phyloP scores from a whole-genome alignment of 768 basidiomycete genomes.

The Lactifluus piperatus region DNA sequence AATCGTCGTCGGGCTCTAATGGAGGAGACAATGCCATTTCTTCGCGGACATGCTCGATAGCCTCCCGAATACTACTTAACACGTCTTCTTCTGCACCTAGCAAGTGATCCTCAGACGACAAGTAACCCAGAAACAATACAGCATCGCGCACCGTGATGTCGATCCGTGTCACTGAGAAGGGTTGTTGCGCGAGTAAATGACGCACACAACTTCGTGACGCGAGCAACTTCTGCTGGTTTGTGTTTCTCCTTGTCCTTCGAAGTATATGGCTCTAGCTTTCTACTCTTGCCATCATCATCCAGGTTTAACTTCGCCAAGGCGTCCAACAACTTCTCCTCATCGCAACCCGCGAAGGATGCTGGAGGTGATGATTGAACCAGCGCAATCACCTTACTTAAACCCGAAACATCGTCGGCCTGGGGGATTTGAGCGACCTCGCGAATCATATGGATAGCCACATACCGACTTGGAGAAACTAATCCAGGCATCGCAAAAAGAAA shows the following conservation, averaged over 20 bases:
- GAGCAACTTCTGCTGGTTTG: neutral
- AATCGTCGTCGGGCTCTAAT: conserved; percentile 28
- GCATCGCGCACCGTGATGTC: conserved; percentile 6
- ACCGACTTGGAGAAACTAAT: conserved; percentile 58
- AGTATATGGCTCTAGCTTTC: neutral
- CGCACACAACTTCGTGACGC: conserved; percentile 15
- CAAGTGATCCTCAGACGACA: neutral
- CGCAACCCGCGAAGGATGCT: neutral
- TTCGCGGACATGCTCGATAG: conserved; percentile 3
- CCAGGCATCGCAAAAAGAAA: conserved; percentile 66
- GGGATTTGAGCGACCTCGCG: neutral
- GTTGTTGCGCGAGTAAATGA: conserved; percentile 15
- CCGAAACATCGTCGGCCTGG: conserved; percentile 40
- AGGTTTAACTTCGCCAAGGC: conserved; percentile 12
- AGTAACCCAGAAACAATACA: neutral
- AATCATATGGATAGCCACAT: conserved; percentile 15
- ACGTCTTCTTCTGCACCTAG: conserved; percentile 6
- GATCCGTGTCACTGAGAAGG: conserved; percentile 3
- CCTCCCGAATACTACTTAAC: conserved; percentile 9
- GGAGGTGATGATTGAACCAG: conserved; percentile 9
- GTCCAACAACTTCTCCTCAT: conserved; percentile 8
- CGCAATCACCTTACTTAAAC: conserved; percentile 6
- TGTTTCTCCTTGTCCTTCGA: neutral
- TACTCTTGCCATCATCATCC: neutral
- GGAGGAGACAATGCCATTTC: neutral